Evolutionary conservation across 2,329 filamentous ascomycete genomes (phyloP).

Genomic region (Pseudohalonectria lignicola): DNA sequence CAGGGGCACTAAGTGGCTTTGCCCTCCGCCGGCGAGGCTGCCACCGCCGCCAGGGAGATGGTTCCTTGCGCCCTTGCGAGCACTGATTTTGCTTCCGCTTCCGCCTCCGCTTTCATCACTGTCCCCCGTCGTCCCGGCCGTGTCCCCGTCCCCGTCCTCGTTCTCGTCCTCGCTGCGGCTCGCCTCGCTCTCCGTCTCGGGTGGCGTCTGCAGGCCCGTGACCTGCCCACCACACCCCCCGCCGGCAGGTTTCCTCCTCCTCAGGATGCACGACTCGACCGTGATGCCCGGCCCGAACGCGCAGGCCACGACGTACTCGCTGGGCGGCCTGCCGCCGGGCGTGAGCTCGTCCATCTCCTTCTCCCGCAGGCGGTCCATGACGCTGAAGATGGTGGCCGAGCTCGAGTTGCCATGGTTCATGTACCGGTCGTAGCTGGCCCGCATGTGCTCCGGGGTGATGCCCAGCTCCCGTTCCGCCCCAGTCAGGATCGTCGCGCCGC

Average conservation of each 20-base stretch:
- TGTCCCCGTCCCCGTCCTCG: slow-evolving; percentile 6
- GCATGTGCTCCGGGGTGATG: slow-evolving; percentile 52
- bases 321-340: slow-evolving; percentile 30
- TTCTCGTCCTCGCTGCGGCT: slow-evolving; percentile 28
- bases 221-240: slow-evolving; percentile 6
- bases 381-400: slow-evolving; percentile 58
- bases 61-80: neutral
- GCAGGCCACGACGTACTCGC: slow-evolving; percentile 53
- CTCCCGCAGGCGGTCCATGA: slow-evolving; percentile 48
- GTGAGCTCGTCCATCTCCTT: slow-evolving; percentile 50
- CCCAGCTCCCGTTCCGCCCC: slow-evolving; percentile 48
- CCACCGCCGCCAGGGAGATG: too few relatives aligned
- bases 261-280: slow-evolving; percentile 58
- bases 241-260: slow-evolving; percentile 26
- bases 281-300: slow-evolving; percentile 61
- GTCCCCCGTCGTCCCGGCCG: too few relatives aligned
- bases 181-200: slow-evolving; percentile 40
- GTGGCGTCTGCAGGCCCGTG: slow-evolving; percentile 37
- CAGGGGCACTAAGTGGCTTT: too few relatives aligned
- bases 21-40: too few relatives aligned
- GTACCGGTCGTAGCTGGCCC: slow-evolving; percentile 60
- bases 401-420: slow-evolving; percentile 58
- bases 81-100: neutral
- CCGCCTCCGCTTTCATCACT: slow-evolving; percentile 2
- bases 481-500: slow-evolving; percentile 54